Evolutionary conservation across 129 eudicot species (phyloP).

Genomic region (sunflower (Helianthus annuus)): HanXRQr2.0-SUNRISE NC_035437.2:169499902-169500401

Average conservation of each 20-base stretch:
- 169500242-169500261: slow-evolving; percentile 40
- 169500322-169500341: too few relatives aligned
- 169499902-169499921: too few relatives aligned
- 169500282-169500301: neutral
- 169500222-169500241: slow-evolving; percentile 63
- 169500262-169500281: slow-evolving; percentile 31
- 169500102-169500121: slow-evolving; percentile 54
- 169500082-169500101: slow-evolving; percentile 65
- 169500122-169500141: slow-evolving; percentile 58
- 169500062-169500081: slow-evolving; percentile 50
- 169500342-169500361: too few relatives aligned
- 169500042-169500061: slow-evolving; percentile 51
- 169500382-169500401: too few relatives aligned
- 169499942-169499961: too few relatives aligned
- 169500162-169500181: slow-evolving; percentile 55
- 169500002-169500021: too few relatives aligned
- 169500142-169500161: slow-evolving; percentile 56
- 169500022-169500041: too few relatives aligned
- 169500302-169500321: too few relatives aligned
- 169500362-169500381: too few relatives aligned
- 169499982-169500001: too few relatives aligned
- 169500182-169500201: slow-evolving; percentile 60
- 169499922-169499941: too few relatives aligned
- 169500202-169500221: slow-evolving; percentile 55
- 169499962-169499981: too few relatives aligned